Evolutionary conservation across 768 basidiomycete genomes (phyloP), one percentile per base, ranked within the genome.

Genomic region (Hysterangium stoloniferum): DNA sequence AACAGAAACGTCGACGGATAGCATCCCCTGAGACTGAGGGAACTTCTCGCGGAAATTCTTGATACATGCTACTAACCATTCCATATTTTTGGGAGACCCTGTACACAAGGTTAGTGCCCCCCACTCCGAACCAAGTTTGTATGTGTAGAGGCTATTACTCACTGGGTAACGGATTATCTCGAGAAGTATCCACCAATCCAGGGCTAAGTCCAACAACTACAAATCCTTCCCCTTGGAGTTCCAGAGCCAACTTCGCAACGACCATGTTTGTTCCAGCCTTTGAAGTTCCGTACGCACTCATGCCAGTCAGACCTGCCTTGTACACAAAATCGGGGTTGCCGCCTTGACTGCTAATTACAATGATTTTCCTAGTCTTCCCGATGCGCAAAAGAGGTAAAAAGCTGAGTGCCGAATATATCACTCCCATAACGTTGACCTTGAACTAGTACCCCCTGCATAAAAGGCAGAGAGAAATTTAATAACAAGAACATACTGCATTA

Each of bases 241-340:
- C 37, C 6, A 54, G 56, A 3, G 70, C 67, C 51, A 67, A 72
- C 54, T 71, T 69, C 15, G 62, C 66, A 9, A 63, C 56, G 20
- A 59, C 66, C 60, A 70, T 61, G 51, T 71, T 67, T 7, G 67
- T 32, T 2, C 66, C 71, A 4, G 65, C 63, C 58, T 73, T 71
- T 47, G 69, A 62, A 24, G 68, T 58, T 25, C 58, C 49, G 58
- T 73, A 73, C 7, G 65, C 53, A 4, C 54, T 49, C 15, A 27
- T 12, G 11, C 12, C 37, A 13, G 24, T 17, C 29, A 55, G 49
- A 9, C 52, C 59, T n/a, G 53, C 9, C 4, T 11, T 7, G 17
- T 65, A 36, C 2, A 57, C 59, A 17, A 65, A 27, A 2, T 64
- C 66, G 2, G 51, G 37, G 54, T 66, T 67, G 12, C 54, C 68